Evolutionary conservation across 139 green algal genomes (phyloP).

Genomic region (Chlorella vulgaris): DNA sequence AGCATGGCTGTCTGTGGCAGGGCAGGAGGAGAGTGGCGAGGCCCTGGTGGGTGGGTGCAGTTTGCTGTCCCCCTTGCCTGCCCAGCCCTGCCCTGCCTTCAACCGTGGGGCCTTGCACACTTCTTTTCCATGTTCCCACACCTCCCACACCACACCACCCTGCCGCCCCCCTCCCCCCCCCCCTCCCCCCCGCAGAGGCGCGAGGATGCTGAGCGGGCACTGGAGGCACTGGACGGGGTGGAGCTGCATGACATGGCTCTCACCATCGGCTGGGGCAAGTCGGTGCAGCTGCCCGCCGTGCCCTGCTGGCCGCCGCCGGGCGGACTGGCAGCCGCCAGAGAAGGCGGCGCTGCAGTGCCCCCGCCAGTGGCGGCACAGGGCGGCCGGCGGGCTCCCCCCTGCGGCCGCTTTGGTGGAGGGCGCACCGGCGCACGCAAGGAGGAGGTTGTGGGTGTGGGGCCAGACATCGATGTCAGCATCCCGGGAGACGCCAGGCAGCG

Average conservation of each 20-base stretch:
- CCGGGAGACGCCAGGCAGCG: slow-evolving; percentile 72
- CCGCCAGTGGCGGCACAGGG: slow-evolving; percentile 15
- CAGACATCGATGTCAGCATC: slow-evolving; percentile 68
- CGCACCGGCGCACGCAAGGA: slow-evolving; percentile 27
- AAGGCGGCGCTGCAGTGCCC: slow-evolving; percentile 25
- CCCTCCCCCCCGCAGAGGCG: slow-evolving; percentile 77
- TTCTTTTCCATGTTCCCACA: too few species aligned
- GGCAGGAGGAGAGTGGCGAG: too few species aligned
- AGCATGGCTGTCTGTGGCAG: background rate
- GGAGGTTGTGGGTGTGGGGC: slow-evolving; percentile 34
- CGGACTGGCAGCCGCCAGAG: slow-evolving; percentile 7
- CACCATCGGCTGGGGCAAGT: slow-evolving; percentile 94
- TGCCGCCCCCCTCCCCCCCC: background rate
- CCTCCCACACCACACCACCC: background rate
- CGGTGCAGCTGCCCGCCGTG: slow-evolving; percentile 74
- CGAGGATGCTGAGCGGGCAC: slow-evolving; percentile 71
- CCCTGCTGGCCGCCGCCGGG: slow-evolving; percentile 73
- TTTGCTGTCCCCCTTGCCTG: too few species aligned
- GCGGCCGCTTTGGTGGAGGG: slow-evolving; percentile 12
- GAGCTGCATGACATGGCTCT: slow-evolving; percentile 81
- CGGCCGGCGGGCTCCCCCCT: slow-evolving; percentile 18
- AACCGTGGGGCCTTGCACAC: too few species aligned
- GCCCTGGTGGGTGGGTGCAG: too few species aligned
- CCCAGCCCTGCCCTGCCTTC: too few species aligned
- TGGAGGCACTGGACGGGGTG: slow-evolving; percentile 82